Evolutionary conservation across 306 rosid genomes (phyloP), one percentile per base, ranked within the genome.

Genomic region (Pyrus pyrifolia): DNA sequence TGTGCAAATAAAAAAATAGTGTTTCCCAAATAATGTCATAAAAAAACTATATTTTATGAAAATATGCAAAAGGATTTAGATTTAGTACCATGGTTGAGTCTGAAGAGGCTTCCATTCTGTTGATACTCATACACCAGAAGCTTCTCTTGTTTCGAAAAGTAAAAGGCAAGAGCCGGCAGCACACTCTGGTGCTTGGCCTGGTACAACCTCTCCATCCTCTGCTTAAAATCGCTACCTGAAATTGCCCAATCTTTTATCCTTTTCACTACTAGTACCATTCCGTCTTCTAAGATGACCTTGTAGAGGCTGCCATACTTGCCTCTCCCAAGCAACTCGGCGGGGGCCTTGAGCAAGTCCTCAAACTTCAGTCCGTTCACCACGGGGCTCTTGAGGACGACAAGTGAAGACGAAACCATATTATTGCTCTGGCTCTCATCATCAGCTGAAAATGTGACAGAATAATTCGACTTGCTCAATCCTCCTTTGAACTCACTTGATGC

Each of bases 101-200:
- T 88, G 85, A 94, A 89, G n/a, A 92, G 81, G 75, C 96, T 92
- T 70, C 91, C 95, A 77, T 90, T 89, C 5, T 83, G 84, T 74
- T 89, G 93, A 85, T 78, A 92, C 55, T 90, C 95, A 83, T 94
- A 90, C 65, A 92, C 93, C 87, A 94, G 77, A 79, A 94, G 97
- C 87, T 89, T 92, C 79, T 94, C 96, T 70, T 89, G 86, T 76
- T 78, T 85, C 65, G 95, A 89, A 58, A 81, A 78, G 79, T 89
- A 94, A 79, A 90, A 94, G 52, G 95, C 97, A 80, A 94, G 83
- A 72, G 90, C 85, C 57, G 93, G 76, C 25, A 94, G 71, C 3
- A 90, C 83, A 84, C 75, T 66, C 66, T 86, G 83, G 70, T 89
- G 93, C 80, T 88, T 92, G 70, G 83, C 83, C 83, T 76, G 80